These are phyloP conservation scores for Trichoderma virens DNA, from an alignment of 495 filamentous ascomycete species.

Conservation along the genomic window DNA sequence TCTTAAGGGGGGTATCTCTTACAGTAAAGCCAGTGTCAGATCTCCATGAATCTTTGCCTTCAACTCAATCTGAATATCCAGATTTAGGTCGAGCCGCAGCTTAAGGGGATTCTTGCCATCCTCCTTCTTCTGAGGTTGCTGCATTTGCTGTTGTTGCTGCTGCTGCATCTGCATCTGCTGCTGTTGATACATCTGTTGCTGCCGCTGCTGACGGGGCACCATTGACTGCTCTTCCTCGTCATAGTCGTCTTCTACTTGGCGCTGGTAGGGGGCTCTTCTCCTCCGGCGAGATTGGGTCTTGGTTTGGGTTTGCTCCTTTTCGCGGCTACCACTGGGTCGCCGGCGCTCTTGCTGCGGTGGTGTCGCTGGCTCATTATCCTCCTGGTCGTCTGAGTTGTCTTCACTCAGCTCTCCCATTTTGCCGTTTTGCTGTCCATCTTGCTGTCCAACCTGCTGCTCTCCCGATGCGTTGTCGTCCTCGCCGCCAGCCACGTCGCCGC, in stretches of 20 bases:
- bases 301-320: not conserved
- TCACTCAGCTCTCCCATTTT: not conserved
- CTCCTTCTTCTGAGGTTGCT: slow-evolving; percentile 23
- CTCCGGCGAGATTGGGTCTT: slow-evolving; percentile 6
- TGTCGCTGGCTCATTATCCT: slow-evolving; percentile 4
- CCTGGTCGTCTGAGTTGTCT: slow-evolving; percentile 4
- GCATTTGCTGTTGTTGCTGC: slow-evolving; percentile 19
- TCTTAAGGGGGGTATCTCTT: slow-evolving; percentile 22
- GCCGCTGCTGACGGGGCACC: slow-evolving; percentile 6
- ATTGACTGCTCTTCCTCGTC: slow-evolving; percentile 2
- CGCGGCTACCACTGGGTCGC: not conserved
- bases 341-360: not conserved
- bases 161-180: slow-evolving; percentile 18
- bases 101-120: slow-evolving; percentile 63
- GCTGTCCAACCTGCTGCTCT: not conserved
- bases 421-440: not conserved
- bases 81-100: slow-evolving; percentile 72
- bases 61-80: slow-evolving; percentile 82
- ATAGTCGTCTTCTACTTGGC: slow-evolving; percentile 10
- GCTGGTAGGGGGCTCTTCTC: not conserved
- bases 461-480: not conserved
- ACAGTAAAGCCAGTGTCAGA: slow-evolving; percentile 79
- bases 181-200: slow-evolving; percentile 19
- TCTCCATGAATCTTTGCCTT: slow-evolving; percentile 93
- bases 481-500: no score